Base-by-base conservation (phyloP, 192 early-diverging fungal genomes). In the Diversispora eburnea region DNA sequence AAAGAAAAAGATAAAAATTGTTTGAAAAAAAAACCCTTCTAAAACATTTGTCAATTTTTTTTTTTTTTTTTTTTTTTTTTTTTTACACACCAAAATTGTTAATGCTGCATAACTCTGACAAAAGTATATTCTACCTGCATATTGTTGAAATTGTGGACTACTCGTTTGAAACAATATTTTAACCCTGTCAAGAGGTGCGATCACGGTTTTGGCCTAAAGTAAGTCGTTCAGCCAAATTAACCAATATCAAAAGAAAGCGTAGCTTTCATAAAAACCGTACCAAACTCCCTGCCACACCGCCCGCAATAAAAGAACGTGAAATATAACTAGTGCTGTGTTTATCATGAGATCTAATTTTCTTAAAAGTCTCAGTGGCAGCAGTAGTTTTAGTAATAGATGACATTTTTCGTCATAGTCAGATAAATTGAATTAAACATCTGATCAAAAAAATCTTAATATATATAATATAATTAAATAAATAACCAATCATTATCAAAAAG, bases 131-230 rank as follows among this genome's bases (percentile, higher is more conserved):
- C 25, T 84, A 89, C 86, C 88, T 66, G 82, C 82, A 77, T 89
- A 88, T 78, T 84, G 86, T 70, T 86, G 82, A 80, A 85, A 94
- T 47, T 84, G 69, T 22, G 91, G 88, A 72, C 90, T 89, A 77
- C 86, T 88, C 20, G 93, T 81, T 82, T 94, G 93, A 60, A 94
- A 94, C 57, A 94, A 77, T 25, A 94, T 94, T 81, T 94, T 94
- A 39, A 94, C 91, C 54, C 93, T 85, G 78, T 94, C 93, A 57
- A 94, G 75, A 10, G 93, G 93, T 45, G 93, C 93, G 75, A 93
- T 88, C 0, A 84, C 83, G 4, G 91, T 89, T 70, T 92, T 94
- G 8, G 89, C 92, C 91, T 84, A 77, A 47, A 46, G n/a, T 47
- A 54, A 17, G 2, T 51, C 13, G 49, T 51, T 54, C n/a, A 17